These are phyloP conservation scores for Solanum chiquidenum DNA, from an alignment of 257 asterid species.

Conservation along the genomic window DNA sequence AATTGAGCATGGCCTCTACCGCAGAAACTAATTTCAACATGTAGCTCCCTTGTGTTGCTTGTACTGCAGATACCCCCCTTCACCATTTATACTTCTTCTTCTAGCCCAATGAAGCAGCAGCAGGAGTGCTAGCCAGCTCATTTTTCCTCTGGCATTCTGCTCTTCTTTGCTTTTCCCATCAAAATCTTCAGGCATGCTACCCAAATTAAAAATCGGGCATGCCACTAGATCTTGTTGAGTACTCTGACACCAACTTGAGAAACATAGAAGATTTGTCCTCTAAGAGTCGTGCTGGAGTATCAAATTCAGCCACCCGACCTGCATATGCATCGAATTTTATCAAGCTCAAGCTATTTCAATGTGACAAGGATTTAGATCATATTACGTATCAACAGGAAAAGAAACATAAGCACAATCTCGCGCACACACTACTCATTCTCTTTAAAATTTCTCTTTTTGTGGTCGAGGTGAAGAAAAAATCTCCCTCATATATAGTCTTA, in stretches of 20 bases:
- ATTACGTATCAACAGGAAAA: not conserved
- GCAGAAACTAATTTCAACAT: not conserved
- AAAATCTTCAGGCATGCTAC: not conserved
- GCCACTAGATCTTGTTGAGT: conserved; percentile 71
- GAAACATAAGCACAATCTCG: not conserved
- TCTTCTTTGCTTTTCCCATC: not conserved
- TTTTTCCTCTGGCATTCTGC: not conserved
- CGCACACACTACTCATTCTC: not conserved
- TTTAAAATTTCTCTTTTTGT: not conserved
- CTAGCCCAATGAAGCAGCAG: not conserved
- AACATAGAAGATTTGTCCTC: conserved; percentile 98
- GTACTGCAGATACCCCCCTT: not conserved
- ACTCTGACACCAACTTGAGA: conserved; percentile 81
- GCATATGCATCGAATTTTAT: conserved; percentile 4
- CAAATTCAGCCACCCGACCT: conserved; percentile 96
- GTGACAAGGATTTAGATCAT: not conserved
- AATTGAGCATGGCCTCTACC: not conserved
- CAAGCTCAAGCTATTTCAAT: not conserved
- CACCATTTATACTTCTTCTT: not conserved
- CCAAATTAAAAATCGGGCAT: conserved; percentile 39
- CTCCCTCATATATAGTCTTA: not conserved
- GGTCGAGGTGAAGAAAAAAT: not conserved
- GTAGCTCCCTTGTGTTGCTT: not conserved
- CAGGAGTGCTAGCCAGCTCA: not conserved
- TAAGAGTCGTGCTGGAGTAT: conserved; percentile 70